Percentiles rank a stretch among this genome's conserved stretches.
These are phyloP conservation scores for Tubosaeta sp. DNA, from an alignment of 768 basidiomycete species.

Conservation along the genomic window DNA sequence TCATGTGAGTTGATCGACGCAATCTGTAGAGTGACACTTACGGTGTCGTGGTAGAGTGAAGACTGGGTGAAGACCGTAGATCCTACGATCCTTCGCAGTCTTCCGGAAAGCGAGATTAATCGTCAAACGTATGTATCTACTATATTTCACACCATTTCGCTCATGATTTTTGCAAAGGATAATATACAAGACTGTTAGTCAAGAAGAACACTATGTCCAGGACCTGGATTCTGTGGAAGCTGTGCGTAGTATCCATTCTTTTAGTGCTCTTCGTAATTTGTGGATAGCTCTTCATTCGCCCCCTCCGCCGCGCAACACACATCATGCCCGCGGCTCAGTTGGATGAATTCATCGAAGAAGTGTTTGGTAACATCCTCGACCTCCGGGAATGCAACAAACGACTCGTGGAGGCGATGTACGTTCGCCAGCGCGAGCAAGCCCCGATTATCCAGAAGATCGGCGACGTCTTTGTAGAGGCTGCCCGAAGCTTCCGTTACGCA, in stretches of 20 bases:
- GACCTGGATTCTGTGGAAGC: conserved; percentile 83
- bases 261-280: conserved; percentile 32
- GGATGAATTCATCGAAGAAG: conserved; percentile 82
- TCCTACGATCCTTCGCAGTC: conserved; percentile 41
- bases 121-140: conserved; percentile 58
- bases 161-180: conserved; percentile 34
- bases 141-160: not conserved
- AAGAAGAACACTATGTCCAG: conserved; percentile 85
- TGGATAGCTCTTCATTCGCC: conserved; percentile 51
- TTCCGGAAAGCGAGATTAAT: conserved; percentile 74
- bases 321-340: conserved; percentile 54
- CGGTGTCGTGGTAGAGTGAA: conserved; percentile 25
- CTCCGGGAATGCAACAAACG: conserved; percentile 79
- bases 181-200: conserved; percentile 83
- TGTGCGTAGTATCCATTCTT: conserved; percentile 33
- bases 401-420: conserved; percentile 81
- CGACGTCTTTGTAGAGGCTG: conserved; percentile 83
- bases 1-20: conserved; percentile 33
- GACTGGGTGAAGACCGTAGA: conserved; percentile 56
- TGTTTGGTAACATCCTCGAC: conserved; percentile 86
- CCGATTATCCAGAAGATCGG: conserved; percentile 83
- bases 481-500: conserved; percentile 79
- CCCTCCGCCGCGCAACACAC: conserved; percentile 49
- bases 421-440: conserved; percentile 78
- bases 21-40: conserved; percentile 4